Evolutionary conservation across 495 filamentous ascomycete genomes (phyloP).

Genomic region (Cladorrhinum samala): DNA sequence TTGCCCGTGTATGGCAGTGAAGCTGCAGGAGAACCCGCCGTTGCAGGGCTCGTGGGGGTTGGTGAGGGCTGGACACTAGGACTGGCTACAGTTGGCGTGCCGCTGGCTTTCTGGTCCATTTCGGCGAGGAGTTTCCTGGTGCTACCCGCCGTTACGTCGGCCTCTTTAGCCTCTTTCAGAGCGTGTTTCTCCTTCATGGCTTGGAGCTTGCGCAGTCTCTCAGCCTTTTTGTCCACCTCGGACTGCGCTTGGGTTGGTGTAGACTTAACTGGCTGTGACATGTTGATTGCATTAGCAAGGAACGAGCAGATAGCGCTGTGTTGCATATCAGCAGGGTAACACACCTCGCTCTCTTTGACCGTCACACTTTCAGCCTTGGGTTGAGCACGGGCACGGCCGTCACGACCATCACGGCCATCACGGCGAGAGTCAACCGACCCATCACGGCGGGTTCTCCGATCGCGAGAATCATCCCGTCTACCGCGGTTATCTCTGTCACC

Average conservation of each 20-base stretch:
- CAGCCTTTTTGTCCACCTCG: slow-evolving; percentile 79
- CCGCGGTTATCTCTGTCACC: slow-evolving; percentile 57
- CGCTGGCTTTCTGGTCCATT: slow-evolving; percentile 65
- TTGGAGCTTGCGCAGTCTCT: slow-evolving; percentile 75
- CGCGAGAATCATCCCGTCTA: slow-evolving; percentile 77
- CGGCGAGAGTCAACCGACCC: slow-evolving; percentile 72
- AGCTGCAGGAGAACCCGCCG: slow-evolving; percentile 35
- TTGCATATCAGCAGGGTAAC: slow-evolving; percentile 18
- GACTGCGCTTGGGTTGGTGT: slow-evolving; percentile 52
- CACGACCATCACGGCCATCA: no score
- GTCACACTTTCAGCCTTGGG: slow-evolving; percentile 39
- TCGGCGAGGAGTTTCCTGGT: slow-evolving; percentile 64
- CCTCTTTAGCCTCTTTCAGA: slow-evolving; percentile 70
- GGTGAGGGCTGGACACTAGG: slow-evolving; percentile 50
- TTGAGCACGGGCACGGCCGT: slow-evolving; percentile 50
- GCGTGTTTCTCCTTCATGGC: slow-evolving; percentile 91
- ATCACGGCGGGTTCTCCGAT: slow-evolving; percentile 65
- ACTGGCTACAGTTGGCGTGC: slow-evolving; percentile 41
- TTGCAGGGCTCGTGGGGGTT: slow-evolving; percentile 51
- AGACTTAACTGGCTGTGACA: slow-evolving; percentile 40
- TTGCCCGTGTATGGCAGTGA: slow-evolving; percentile 63
- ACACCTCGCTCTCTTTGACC: slow-evolving; percentile 48
- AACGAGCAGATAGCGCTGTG: no score
- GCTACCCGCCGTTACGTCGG: slow-evolving; percentile 56
- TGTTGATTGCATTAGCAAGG: slow-evolving; percentile 14